Conservation (phyloP, 805 yeast genomes). For the Ogataea haglerorum region DNA sequence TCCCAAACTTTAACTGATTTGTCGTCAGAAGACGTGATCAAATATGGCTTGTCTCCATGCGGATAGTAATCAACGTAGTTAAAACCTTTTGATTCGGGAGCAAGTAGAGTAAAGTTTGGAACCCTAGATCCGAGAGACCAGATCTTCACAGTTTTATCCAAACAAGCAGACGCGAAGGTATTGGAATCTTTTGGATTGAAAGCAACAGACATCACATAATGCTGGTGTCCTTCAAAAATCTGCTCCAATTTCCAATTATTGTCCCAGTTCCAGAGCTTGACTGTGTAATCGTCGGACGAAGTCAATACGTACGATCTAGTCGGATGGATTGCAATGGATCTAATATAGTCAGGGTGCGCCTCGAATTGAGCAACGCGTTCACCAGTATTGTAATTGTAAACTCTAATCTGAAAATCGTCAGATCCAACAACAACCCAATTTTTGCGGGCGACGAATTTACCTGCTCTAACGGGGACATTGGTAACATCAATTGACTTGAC, state of each 20-base stretch:
- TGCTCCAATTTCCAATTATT: conserved; percentile 86
- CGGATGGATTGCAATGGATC: conserved; percentile 93
- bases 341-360: conserved; percentile 96
- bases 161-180: conserved; percentile 95
- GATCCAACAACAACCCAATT: conserved; percentile 96
- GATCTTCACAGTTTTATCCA: conserved; percentile 93
- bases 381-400: conserved; percentile 91
- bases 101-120: conserved; percentile 88
- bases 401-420: conserved; percentile 92
- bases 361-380: conserved; percentile 94
- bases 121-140: conserved; percentile 88
- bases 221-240: conserved; percentile 92
- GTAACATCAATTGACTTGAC: conserved; percentile 92
- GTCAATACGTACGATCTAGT: conserved; percentile 85
- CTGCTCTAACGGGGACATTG: conserved; percentile 95
- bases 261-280: conserved; percentile 98
- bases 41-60: conserved; percentile 93
- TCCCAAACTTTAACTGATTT: conserved; percentile 89
- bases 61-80: conserved; percentile 97
- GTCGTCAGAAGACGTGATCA: conserved; percentile 90
- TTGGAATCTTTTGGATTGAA: conserved; percentile 97
- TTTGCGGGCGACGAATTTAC: conserved; percentile 91
- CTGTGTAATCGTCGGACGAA: conserved; percentile 86
- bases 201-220: conserved; percentile 90
- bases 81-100: conserved; percentile 92